These are phyloP conservation scores for Babesia ovata DNA, from an alignment of 169 alveolate species.

Conservation along the genomic window DNA sequence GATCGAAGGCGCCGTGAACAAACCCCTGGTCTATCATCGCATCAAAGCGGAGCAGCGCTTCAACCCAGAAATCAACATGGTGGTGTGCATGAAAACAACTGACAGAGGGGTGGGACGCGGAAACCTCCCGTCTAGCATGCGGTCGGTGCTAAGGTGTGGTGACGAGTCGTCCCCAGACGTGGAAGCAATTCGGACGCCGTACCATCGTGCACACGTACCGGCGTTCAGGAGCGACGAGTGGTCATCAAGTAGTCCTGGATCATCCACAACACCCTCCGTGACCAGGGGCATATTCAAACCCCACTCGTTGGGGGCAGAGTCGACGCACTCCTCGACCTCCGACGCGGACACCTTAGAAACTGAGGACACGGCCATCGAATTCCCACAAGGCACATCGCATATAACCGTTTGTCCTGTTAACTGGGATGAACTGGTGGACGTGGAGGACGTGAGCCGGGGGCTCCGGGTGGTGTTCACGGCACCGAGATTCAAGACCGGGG, in stretches of 20 bases:
- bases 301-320: not conserved
- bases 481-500: conserved; percentile 11
- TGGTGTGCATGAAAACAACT: conserved; percentile 1
- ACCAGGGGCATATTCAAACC: too few species aligned
- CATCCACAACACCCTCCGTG: not conserved
- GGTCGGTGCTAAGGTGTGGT: not conserved
- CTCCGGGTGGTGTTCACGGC: conserved; percentile 26
- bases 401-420: not conserved
- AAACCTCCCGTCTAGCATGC: not conserved
- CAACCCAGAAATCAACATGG: conserved; percentile 41
- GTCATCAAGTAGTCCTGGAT: conserved; percentile 9
- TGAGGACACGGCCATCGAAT: not conserved
- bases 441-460: conserved; percentile 10
- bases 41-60: conserved; percentile 19
- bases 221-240: conserved; percentile 17
- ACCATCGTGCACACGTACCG: conserved; percentile 10
- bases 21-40: conserved; percentile 15
- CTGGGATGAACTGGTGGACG: conserved; percentile 27
- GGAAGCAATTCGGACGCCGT: conserved; percentile 7
- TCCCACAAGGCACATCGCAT: not conserved
- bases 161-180: conserved; percentile 23
- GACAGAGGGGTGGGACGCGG: not conserved
- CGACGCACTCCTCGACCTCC: not conserved
- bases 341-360: not conserved
- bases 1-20: not conserved